A percentile compares a stretch with the other conserved stretches of the same genome.
These are phyloP conservation scores for Eucalyptus curtisii DNA, from an alignment of 345 rosid genomes.

Conservation along the genomic window DNA sequence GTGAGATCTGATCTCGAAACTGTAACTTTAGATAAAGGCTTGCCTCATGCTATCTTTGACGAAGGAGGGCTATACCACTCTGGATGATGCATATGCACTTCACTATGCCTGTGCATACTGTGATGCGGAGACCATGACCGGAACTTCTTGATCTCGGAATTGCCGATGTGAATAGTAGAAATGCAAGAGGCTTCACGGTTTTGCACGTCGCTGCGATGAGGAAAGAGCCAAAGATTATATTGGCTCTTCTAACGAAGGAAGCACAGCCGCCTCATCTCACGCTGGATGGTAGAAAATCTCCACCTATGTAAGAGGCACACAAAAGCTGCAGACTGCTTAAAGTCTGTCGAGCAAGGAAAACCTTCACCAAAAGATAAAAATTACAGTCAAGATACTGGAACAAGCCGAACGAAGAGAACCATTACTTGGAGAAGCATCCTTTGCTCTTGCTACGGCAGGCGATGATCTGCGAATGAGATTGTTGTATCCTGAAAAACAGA, in stretches of 20 bases:
- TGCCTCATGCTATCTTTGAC: slow-evolving; percentile 40
- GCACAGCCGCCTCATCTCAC: slow-evolving; percentile 56
- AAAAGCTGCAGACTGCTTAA: slow-evolving; percentile 35
- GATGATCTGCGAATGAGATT: slow-evolving; percentile 60
- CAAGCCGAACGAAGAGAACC: slow-evolving; percentile 51
- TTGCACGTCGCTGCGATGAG: slow-evolving; percentile 72
- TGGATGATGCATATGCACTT: slow-evolving; percentile 66
- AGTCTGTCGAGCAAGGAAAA: slow-evolving; percentile 40
- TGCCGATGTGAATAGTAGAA: slow-evolving; percentile 49
- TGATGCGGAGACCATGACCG: slow-evolving; percentile 53
- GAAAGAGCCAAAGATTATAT: slow-evolving; percentile 67
- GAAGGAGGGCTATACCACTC: slow-evolving; percentile 45
- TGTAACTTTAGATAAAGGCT: slow-evolving; percentile 47
- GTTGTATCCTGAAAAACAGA: slow-evolving; percentile 64
- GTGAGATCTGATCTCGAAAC: slow-evolving; percentile 42
- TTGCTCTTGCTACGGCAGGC: slow-evolving; percentile 56
- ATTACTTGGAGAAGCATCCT: slow-evolving; percentile 44
- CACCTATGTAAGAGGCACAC: slow-evolving; percentile 54
- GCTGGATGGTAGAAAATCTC: slow-evolving; percentile 51
- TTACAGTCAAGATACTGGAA: slow-evolving; percentile 74
- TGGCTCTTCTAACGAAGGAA: slow-evolving; percentile 59
- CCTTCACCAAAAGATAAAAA: slow-evolving; percentile 38
- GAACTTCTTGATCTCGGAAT: slow-evolving; percentile 60
- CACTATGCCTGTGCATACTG: slow-evolving; percentile 77
- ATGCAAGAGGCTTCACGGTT: slow-evolving; percentile 55